Conservation (phyloP, 2,329 filamentous ascomycete species). For the Furcasterigmium furcatum region DNA sequence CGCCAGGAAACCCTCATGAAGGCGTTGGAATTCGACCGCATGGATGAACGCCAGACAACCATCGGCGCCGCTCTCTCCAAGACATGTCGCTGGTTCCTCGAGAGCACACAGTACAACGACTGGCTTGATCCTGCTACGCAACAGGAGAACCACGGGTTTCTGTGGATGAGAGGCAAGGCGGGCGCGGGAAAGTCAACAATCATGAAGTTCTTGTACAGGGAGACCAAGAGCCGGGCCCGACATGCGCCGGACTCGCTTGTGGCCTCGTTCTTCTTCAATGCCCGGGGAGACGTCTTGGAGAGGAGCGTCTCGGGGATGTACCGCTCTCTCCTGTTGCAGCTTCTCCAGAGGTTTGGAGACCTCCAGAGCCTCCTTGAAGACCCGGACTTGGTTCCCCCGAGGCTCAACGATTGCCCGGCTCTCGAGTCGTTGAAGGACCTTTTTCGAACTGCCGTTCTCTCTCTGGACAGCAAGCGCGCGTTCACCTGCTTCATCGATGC, state of each 20-base stretch:
- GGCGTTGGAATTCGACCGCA: constrained; percentile 31
- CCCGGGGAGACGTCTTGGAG: constrained; percentile 37
- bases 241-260: background rate
- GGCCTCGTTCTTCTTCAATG: constrained; percentile 45
- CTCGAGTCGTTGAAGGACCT: background rate
- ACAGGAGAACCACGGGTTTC: constrained; percentile 29
- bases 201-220: constrained; percentile 34
- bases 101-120: constrained; percentile 22
- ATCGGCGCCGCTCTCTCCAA: constrained; percentile 31
- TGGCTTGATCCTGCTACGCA: constrained; percentile 30
- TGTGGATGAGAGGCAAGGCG: constrained; percentile 45
- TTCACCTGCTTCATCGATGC: constrained; percentile 11
- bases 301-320: constrained; percentile 45
- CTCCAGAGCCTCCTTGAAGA: constrained; percentile 28
- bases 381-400: background rate
- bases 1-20: no score
- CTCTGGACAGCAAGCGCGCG: constrained; percentile 1
- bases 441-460: background rate
- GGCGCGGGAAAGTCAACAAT: constrained; percentile 42
- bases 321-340: constrained; percentile 42
- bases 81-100: constrained; percentile 38
- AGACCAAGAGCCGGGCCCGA: background rate
- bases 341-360: constrained; percentile 29
- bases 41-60: constrained; percentile 28
- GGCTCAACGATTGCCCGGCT: background rate